phyloP scores from a whole-genome alignment of 2,329 filamentous ascomycete genomes.

The Xylaria multiplex region DNA sequence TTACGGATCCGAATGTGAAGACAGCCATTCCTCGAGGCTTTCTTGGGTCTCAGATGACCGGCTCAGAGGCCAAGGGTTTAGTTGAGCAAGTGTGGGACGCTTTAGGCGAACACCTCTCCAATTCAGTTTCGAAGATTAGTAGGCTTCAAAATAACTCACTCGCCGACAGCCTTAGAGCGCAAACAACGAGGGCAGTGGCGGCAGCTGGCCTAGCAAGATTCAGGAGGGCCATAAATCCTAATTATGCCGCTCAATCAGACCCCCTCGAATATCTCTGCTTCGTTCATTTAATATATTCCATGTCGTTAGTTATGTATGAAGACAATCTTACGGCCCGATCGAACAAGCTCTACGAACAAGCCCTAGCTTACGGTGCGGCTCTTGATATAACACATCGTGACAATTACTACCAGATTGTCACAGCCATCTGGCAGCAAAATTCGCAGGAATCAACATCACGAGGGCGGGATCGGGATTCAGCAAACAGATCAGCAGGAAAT shows the following conservation, averaged over 20 bases:
- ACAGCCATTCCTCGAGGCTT: constrained; percentile 38
- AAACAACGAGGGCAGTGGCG: constrained; percentile 54
- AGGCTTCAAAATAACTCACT: constrained; percentile 55
- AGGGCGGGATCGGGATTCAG: constrained; percentile 32
- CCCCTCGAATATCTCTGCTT: constrained; percentile 61
- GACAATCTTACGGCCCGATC: constrained; percentile 52
- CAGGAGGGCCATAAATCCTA: constrained; percentile 53
- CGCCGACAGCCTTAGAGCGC: constrained; percentile 53
- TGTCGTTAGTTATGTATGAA: constrained; percentile 59
- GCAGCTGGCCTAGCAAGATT: constrained; percentile 56
- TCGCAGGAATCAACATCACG: constrained; percentile 44
- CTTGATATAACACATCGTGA: constrained; percentile 52
- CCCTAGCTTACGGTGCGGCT: constrained; percentile 55
- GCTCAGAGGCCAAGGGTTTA: constrained; percentile 52
- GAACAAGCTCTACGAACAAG: constrained; percentile 58
- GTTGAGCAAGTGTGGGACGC: constrained; percentile 58
- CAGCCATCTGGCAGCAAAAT: constrained; percentile 60
- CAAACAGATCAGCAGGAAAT: constrained; percentile 42
- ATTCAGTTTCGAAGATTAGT: constrained; percentile 57
- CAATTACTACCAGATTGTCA: constrained; percentile 57
- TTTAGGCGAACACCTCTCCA: constrained; percentile 58
- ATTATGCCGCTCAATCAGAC: constrained; percentile 46
- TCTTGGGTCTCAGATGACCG: constrained; percentile 39
- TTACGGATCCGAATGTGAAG: constrained; percentile 47
- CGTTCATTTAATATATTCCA: constrained; percentile 62